Conservation (phyloP, 1,139 yeast species). For the Pichia sp. region DNA sequence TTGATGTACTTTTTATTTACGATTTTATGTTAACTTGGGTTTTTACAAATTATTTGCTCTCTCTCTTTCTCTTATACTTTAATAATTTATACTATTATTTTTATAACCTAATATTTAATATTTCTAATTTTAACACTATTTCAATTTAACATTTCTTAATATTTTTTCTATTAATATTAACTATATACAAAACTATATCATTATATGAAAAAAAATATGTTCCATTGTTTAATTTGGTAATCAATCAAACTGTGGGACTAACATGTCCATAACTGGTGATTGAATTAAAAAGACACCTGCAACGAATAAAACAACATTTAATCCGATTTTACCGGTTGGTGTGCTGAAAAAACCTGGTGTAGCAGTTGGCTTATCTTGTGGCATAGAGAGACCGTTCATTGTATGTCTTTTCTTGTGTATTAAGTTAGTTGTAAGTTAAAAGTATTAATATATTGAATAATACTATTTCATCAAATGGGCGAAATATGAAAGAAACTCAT, state of each 20-base stretch:
- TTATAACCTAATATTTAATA: background rate
- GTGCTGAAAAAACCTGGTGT: slow-evolving; percentile 47
- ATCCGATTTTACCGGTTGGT: slow-evolving; percentile 57
- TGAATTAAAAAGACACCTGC: slow-evolving; percentile 71
- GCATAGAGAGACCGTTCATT: slow-evolving; percentile 30
- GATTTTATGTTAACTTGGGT: background rate
- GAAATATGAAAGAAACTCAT: background rate
- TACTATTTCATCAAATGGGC: background rate
- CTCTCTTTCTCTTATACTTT: background rate
- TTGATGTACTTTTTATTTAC: background rate
- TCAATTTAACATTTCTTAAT: background rate
- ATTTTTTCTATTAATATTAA: slow-evolving; percentile 1
- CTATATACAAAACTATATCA: slow-evolving; percentile 1
- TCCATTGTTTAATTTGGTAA: background rate
- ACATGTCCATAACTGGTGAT: slow-evolving; percentile 73
- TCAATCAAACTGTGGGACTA: slow-evolving; percentile 62
- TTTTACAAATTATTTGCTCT: background rate
- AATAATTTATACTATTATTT: background rate
- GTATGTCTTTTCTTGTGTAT: no score
- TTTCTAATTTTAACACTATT: background rate
- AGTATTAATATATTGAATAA: no score
- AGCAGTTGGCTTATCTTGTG: slow-evolving; percentile 24
- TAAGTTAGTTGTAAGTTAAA: no score
- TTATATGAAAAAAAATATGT: background rate
- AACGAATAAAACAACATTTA: slow-evolving; percentile 58